A percentile compares a stretch with the other conserved stretches of the same genome.
phyloP scores from a whole-genome alignment of 2,329 filamentous ascomycete species.

The Aspergillus hiratsukae region DNA sequence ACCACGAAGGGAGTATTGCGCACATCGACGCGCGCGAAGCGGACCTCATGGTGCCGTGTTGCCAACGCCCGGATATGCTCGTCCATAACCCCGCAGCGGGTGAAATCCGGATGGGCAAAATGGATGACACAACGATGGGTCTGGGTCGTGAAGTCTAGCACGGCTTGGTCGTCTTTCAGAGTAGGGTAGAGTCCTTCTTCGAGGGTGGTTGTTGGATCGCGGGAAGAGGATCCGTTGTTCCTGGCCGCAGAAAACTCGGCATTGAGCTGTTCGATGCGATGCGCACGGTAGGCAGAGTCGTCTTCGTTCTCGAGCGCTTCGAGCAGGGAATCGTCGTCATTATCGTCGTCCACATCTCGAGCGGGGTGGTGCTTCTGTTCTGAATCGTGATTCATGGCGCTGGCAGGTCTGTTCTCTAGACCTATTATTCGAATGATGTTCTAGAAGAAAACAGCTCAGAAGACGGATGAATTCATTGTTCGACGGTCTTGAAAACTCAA shows the following conservation, averaged over 20 bases:
- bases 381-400: constrained; percentile 21
- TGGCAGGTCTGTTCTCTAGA: constrained; percentile 2
- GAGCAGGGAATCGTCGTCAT: constrained; percentile 58
- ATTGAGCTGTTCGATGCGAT: constrained; percentile 57
- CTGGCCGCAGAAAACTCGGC: constrained; percentile 50
- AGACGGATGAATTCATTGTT: background rate
- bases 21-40: constrained; percentile 45
- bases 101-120: constrained; percentile 62
- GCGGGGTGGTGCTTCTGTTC: constrained; percentile 20
- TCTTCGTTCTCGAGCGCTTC: constrained; percentile 52
- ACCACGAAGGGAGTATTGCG: constrained; percentile 45
- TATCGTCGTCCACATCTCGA: constrained; percentile 37
- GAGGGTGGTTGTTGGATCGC: constrained; percentile 13
- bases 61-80: constrained; percentile 49
- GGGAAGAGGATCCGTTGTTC: constrained; percentile 23
- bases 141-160: constrained; percentile 58
- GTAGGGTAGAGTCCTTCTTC: constrained; percentile 33
- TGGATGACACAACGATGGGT: constrained; percentile 57
- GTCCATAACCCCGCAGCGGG: constrained; percentile 60
- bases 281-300: constrained; percentile 52
- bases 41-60: constrained; percentile 36
- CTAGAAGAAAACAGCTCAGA: background rate
- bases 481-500: background rate
- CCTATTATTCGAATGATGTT: background rate
- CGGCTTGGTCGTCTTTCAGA: constrained; percentile 49